A percentile compares a stretch with the other conserved stretches of the same genome.
Conservation (phyloP, 495 filamentous ascomycete genomes). For the Annulohypoxylon maeteangense region DNA sequence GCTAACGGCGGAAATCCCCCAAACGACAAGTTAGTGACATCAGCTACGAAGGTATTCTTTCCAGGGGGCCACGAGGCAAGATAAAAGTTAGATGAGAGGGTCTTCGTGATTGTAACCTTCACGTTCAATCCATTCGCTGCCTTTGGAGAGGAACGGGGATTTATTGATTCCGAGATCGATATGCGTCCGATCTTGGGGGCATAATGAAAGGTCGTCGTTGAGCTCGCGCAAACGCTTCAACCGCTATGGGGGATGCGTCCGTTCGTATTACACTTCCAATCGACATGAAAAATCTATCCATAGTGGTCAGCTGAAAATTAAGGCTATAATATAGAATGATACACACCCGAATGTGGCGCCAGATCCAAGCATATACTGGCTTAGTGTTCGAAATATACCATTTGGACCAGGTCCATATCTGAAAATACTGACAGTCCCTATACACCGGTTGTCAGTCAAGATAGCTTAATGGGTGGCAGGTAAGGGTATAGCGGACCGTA, state of each 20-base stretch:
- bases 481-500: slow-evolving; percentile 70
- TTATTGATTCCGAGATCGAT: slow-evolving; percentile 49
- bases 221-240: slow-evolving; percentile 70
- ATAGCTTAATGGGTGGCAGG: not conserved
- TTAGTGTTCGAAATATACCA: slow-evolving; percentile 89
- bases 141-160: not conserved
- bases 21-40: slow-evolving; percentile 6
- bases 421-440: slow-evolving; percentile 93
- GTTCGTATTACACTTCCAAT: slow-evolving; percentile 96
- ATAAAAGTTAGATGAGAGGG: not conserved
- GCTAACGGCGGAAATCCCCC: not conserved
- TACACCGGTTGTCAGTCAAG: slow-evolving; percentile 37
- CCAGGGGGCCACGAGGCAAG: not conserved
- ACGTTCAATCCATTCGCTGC: not conserved
- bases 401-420: slow-evolving; percentile 93
- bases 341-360: slow-evolving; percentile 94
- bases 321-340: slow-evolving; percentile 9
- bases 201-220: slow-evolving; percentile 71
- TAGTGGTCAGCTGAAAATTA: slow-evolving; percentile 20
- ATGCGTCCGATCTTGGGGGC: slow-evolving; percentile 58
- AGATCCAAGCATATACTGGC: slow-evolving; percentile 98
- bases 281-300: slow-evolving; percentile 93
- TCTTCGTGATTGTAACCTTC: not conserved
- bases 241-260: slow-evolving; percentile 71
- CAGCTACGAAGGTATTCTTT: not conserved